Evolutionary conservation across 1,284 basidiomycete genomes (phyloP).

Genomic region (Dichomitus squalens): DNA sequence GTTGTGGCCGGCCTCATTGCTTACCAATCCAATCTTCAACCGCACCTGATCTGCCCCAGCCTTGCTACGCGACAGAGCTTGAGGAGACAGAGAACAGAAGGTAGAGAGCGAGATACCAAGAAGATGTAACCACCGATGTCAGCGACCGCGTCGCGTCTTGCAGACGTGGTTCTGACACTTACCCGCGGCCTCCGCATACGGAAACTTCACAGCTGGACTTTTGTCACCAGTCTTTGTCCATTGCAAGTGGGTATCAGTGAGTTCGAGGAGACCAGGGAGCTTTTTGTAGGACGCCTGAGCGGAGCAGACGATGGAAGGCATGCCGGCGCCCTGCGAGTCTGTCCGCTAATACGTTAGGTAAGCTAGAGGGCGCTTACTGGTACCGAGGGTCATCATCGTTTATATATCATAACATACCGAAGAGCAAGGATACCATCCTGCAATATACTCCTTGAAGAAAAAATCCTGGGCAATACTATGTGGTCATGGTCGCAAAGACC

Average conservation of each 20-base stretch:
- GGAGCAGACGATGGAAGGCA: constrained; percentile 63
- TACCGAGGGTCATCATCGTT: not conserved
- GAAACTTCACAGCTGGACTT: constrained; percentile 60
- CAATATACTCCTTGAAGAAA: too few species aligned
- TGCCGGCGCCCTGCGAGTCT: constrained; percentile 27
- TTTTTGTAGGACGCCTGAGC: constrained; percentile 85
- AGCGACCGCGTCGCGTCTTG: constrained; percentile 9
- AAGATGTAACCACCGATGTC: constrained; percentile 1
- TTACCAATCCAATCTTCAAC: constrained; percentile 68
- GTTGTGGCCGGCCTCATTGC: constrained; percentile 71
- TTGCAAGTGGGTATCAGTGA: constrained; percentile 66
- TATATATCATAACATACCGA: too few species aligned
- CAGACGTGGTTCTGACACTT: constrained; percentile 36
- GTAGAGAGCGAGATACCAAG: not conserved
- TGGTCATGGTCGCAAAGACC: too few species aligned
- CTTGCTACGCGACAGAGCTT: constrained; percentile 65
- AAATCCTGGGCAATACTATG: too few species aligned
- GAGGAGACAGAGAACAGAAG: not conserved
- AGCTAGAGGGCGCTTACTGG: constrained; percentile 17
- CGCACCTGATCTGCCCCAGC: constrained; percentile 75
- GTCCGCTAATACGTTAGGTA: constrained; percentile 33
- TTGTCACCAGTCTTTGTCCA: constrained; percentile 75
- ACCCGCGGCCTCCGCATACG: constrained; percentile 64
- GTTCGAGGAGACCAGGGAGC: constrained; percentile 66
- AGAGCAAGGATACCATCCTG: not conserved